Evolutionary conservation across 345 rosid genomes (phyloP).

Genomic region (Leavenworthia alabamica): DNA sequence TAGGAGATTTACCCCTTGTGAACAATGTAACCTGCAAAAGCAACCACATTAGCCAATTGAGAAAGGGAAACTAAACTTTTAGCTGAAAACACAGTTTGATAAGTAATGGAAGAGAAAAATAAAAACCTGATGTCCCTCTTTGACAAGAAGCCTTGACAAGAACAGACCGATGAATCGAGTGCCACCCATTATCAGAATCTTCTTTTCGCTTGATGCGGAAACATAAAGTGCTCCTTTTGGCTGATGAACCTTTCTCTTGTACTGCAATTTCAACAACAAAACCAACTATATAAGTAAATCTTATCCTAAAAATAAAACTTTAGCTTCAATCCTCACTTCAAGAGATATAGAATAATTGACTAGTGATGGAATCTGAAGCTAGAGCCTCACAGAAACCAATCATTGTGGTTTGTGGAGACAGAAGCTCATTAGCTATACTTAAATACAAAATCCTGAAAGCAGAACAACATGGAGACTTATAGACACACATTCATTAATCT

Average conservation of each 20-base stretch:
- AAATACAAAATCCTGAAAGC: no score
- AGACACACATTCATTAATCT: not conserved
- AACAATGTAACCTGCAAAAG: conserved; percentile 79
- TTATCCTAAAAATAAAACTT: not conserved
- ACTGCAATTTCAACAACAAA: conserved; percentile 43
- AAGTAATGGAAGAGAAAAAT: not conserved
- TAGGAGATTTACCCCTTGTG: conserved; percentile 87
- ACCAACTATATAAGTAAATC: conserved; percentile 2
- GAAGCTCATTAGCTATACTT: no score
- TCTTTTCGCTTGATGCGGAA: conserved; percentile 71
- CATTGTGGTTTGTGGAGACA: not conserved
- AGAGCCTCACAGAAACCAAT: not conserved
- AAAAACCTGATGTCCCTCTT: conserved; percentile 85
- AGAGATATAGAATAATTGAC: not conserved
- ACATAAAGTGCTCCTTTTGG: conserved; percentile 65
- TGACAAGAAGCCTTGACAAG: conserved; percentile 82
- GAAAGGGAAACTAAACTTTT: not conserved
- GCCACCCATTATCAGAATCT: conserved; percentile 95
- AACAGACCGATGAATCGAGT: conserved; percentile 91
- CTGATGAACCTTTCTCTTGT: conserved; percentile 54
- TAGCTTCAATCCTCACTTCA: not conserved
- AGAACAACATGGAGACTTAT: not conserved
- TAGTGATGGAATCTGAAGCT: not conserved
- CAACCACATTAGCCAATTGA: not conserved
- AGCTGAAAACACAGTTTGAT: not conserved